Evolutionary conservation across 306 rosid genomes (phyloP).

Genomic region (Purshia tridentata): DNA sequence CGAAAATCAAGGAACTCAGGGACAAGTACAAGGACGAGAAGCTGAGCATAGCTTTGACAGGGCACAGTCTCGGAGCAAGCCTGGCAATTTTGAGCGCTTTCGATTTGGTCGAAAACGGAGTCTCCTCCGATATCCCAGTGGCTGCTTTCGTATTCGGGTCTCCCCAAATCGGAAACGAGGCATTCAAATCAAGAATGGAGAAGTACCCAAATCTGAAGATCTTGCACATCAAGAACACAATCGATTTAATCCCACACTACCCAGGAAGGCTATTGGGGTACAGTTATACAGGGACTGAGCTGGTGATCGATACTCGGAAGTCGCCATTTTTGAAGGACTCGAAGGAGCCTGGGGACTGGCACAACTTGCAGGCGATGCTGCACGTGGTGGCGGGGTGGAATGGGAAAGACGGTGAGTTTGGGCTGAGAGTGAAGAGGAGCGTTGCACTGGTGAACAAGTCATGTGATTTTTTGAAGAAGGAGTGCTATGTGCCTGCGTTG

Average conservation of each 20-base stretch:
- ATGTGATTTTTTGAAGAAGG: constrained; percentile 39
- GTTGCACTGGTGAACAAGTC: constrained; percentile 69
- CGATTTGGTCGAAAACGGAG: constrained; percentile 58
- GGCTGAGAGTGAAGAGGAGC: constrained; percentile 63
- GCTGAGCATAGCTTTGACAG: constrained; percentile 44
- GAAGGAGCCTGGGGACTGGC: constrained; percentile 57
- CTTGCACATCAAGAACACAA: constrained; percentile 47
- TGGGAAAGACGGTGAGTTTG: constrained; percentile 41
- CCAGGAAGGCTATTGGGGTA: constrained; percentile 50
- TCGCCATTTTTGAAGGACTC: constrained; percentile 56
- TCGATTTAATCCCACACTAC: constrained; percentile 42
- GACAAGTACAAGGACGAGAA: constrained; percentile 44
- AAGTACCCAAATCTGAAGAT: constrained; percentile 26
- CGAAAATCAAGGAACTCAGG: constrained; percentile 28
- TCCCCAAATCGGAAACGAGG: constrained; percentile 36
- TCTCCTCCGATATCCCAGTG: constrained; percentile 40
- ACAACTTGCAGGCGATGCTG: constrained; percentile 67
- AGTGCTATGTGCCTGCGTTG: constrained; percentile 38
- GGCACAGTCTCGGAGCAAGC: constrained; percentile 67
- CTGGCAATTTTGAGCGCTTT: constrained; percentile 48
- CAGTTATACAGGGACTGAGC: constrained; percentile 34
- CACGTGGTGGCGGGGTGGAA: constrained; percentile 82
- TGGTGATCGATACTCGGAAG: constrained; percentile 51
- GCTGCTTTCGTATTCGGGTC: constrained; percentile 49
- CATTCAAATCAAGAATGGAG: not conserved